Percentiles rank a stretch among this genome's conserved stretches.
These are phyloP conservation scores for Penicillium cataractarum DNA, from an alignment of 495 filamentous ascomycete genomes.

Conservation along the genomic window DNA sequence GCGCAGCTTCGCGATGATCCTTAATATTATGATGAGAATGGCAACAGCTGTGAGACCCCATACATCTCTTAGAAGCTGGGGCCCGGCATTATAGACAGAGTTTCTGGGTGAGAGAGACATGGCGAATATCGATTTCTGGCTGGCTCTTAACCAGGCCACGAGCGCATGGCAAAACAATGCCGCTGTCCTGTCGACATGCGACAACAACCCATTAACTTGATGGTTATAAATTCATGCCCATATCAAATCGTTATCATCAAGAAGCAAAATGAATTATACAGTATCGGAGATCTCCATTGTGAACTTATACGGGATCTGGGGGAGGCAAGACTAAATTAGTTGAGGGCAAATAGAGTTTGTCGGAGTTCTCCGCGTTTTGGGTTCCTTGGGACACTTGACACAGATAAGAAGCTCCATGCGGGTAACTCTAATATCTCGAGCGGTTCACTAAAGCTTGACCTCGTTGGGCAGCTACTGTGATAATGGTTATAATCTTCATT, in stretches of 20 bases:
- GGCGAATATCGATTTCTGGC: neutral
- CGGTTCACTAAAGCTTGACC: slow-evolving; percentile 8
- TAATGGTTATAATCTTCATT: slow-evolving; percentile 15
- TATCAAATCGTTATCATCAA: slow-evolving; percentile 21
- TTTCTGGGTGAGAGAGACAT: slow-evolving; percentile 19
- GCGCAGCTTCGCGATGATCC: slow-evolving; percentile 30
- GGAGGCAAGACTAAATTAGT: neutral
- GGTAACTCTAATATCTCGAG: slow-evolving; percentile 4
- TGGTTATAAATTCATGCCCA: slow-evolving; percentile 12
- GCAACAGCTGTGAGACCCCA: slow-evolving; percentile 31
- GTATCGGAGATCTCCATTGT: slow-evolving; percentile 25
- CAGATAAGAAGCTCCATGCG: slow-evolving; percentile 12
- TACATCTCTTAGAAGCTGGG: slow-evolving; percentile 29
- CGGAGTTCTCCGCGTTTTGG: slow-evolving; percentile 24
- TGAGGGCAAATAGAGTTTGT: slow-evolving; percentile 15
- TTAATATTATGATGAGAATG: slow-evolving; percentile 22
- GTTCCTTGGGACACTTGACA: slow-evolving; percentile 1
- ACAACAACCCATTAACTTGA: slow-evolving; percentile 3
- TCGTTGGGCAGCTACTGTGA: slow-evolving; percentile 8
- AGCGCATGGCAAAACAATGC: neutral
- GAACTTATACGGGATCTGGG: slow-evolving; percentile 7
- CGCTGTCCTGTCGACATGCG: neutral
- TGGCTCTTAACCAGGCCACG: neutral
- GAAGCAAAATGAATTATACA: neutral
- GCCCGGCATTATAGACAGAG: slow-evolving; percentile 17